Conservation (phyloP, 2,329 filamentous ascomycete species). For the Talaromyces sp. region DNA sequence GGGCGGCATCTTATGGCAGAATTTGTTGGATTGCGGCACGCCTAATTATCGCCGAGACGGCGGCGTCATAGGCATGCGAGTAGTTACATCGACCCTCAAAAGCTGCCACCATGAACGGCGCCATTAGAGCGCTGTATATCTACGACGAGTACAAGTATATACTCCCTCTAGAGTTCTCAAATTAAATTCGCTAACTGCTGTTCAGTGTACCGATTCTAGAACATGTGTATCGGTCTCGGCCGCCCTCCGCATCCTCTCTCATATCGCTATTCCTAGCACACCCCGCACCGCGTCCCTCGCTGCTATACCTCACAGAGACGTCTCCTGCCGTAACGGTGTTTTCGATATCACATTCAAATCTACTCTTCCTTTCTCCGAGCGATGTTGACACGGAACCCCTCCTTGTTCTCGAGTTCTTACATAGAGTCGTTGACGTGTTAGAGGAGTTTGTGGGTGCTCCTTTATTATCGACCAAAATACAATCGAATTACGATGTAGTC, state of each 20-base stretch:
- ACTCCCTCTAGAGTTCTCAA: not conserved
- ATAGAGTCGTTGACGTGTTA: slow-evolving; percentile 85
- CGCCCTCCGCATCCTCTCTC: slow-evolving; percentile 70
- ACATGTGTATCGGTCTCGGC: slow-evolving; percentile 81
- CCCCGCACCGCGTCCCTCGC: slow-evolving; percentile 72
- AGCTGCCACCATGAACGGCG: slow-evolving; percentile 66
- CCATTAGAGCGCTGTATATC: slow-evolving; percentile 93
- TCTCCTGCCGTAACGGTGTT: slow-evolving; percentile 86
- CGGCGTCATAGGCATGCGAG: slow-evolving; percentile 22
- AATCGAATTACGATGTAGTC: slow-evolving; percentile 86
- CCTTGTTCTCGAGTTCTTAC: slow-evolving; percentile 87
- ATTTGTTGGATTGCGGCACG: slow-evolving; percentile 19
- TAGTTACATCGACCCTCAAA: slow-evolving; percentile 2
- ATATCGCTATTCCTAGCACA: slow-evolving; percentile 85
- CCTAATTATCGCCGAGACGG: not conserved
- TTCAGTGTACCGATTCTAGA: slow-evolving; percentile 76
- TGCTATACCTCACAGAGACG: slow-evolving; percentile 79
- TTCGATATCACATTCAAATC: slow-evolving; percentile 78
- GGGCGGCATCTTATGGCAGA: slow-evolving; percentile 36
- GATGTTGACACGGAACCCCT: slow-evolving; percentile 85
- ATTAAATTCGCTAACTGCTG: slow-evolving; percentile 15
- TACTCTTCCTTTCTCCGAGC: slow-evolving; percentile 81
- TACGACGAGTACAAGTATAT: slow-evolving; percentile 90
- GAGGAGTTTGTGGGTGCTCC: slow-evolving; percentile 93
- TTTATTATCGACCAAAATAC: slow-evolving; percentile 79